A percentile compares a stretch with the other conserved stretches of the same genome.
Conservation (phyloP, 1,284 basidiomycete species). For the Heterobasidion occidentale region DNA sequence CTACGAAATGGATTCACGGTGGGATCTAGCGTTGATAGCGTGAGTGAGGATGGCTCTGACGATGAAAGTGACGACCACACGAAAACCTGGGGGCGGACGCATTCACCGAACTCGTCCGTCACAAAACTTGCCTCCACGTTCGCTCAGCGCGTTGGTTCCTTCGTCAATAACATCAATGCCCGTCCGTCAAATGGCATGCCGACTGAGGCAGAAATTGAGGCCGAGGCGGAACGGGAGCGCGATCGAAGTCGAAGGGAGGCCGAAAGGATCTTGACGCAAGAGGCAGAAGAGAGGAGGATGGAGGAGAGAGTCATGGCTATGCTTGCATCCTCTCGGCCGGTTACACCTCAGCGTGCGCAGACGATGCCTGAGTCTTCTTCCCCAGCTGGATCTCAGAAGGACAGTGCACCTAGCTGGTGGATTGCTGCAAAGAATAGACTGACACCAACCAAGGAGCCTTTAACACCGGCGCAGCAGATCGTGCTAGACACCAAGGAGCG, state of each 20-base stretch:
- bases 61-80: conserved; percentile 29
- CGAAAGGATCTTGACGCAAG: conserved; percentile 60
- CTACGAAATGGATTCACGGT: conserved; percentile 52
- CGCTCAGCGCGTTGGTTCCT: conserved; percentile 57
- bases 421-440: conserved; percentile 58
- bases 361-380: conserved; percentile 50
- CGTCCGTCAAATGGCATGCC: conserved; percentile 38
- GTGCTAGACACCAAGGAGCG: conserved; percentile 60
- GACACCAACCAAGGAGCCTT: conserved; percentile 68
- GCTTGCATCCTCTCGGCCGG: conserved; percentile 36
- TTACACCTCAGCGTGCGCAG: conserved; percentile 47
- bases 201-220: conserved; percentile 70
- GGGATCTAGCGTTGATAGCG: conserved; percentile 44
- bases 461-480: conserved; percentile 75
- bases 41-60: conserved; percentile 36
- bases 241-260: conserved; percentile 68
- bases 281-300: conserved; percentile 59
- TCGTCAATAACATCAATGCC: conserved; percentile 45
- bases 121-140: conserved; percentile 64
- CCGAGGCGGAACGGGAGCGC: conserved; percentile 66
- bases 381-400: conserved; percentile 55
- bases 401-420: conserved; percentile 52
- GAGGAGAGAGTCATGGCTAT: conserved; percentile 71
- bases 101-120: conserved; percentile 58
- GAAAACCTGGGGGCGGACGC: conserved; percentile 32